Evolutionary conservation across 306 rosid species (phyloP), one percentile per base, ranked within the genome.

Genomic region (Leucaena leucocephala): DNA sequence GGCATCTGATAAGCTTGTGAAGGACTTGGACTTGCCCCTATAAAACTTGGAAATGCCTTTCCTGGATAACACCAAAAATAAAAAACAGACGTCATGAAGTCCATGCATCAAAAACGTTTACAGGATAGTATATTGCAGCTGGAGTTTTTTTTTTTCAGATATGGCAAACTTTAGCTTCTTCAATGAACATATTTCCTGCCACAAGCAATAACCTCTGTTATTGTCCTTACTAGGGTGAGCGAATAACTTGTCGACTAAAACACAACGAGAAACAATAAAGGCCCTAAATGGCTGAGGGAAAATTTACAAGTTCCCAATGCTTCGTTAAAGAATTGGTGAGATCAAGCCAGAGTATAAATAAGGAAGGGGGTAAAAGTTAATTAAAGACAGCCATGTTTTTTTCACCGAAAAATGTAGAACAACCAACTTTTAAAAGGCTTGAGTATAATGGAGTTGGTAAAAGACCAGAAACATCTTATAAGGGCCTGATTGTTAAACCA

Each of bases 11-110:
- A 95, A 81, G 86, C 90, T 86, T 49, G 98, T 92, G 91, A 85
- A 95, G 34, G 98, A 95, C 90, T 91, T 95, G 0, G 97, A 94
- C 78, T 91, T 94, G 43, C 98, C 98, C n/a, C 80, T 88, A 17
- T 92, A 94, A 68, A 94, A 94, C 78, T 54, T 88, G 46, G 98
- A 94, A 68, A 94, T 94, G 76, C 98, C 95, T 87, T 85, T 91
- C 92, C 98, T 94, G 92, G 78, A 78, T 83, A 59, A 48, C 77
- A 79, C 46, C 66, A 38, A 72, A 45, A 36, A 68, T 38, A 70
- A 65, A 35, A 52, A 2, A 68, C 21, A 5, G 5, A 2, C 19
- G 8, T 65, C 22, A 54, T 68, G 63, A 40, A 50, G 10, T 14
- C 6, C 8, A 16, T 61, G 19, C 8, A 57, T 17, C 38, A 43